Evolutionary conservation across 164 flowering plant genomes (phyloP).

Genomic region (Houttuynia cordata): DNA sequence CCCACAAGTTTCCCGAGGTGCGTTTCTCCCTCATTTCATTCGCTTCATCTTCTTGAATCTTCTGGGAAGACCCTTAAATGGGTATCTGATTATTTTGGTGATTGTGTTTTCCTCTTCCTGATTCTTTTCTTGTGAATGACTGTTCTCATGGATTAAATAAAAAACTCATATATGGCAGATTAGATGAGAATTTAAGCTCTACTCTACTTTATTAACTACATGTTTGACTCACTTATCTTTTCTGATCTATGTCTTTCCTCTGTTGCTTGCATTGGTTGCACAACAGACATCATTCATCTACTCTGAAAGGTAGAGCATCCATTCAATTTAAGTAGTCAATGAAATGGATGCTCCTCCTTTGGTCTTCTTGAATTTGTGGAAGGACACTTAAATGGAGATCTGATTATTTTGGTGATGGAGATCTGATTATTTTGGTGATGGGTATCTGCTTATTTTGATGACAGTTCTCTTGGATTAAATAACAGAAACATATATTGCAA

Average conservation of each 20-base stretch:
- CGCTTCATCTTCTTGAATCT: neutral
- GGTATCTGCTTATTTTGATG: neutral
- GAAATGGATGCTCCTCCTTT: too few species aligned
- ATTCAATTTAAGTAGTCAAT: too few species aligned
- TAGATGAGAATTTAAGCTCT: too few species aligned
- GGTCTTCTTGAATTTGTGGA: too few species aligned
- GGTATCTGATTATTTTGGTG: neutral
- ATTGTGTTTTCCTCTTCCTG: too few species aligned
- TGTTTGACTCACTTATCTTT: neutral
- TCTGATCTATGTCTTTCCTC: neutral
- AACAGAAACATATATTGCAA: too few species aligned
- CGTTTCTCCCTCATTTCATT: neutral
- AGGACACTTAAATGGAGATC: too few species aligned
- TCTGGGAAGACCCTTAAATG: too few species aligned
- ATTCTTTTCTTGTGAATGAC: neutral
- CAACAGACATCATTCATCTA: slow-evolving; percentile 38
- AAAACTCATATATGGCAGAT: too few species aligned
- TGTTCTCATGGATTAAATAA: neutral
- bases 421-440: too few species aligned
- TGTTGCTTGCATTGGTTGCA: slow-evolving; percentile 5
- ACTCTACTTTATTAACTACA: too few species aligned
- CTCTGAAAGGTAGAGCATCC: slow-evolving; percentile 42
- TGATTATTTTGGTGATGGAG: too few species aligned
- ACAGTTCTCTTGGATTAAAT: neutral
- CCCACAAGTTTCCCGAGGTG: slow-evolving; percentile 61